Percentiles rank a stretch among this genome's conserved stretches.
Conservation (phyloP, 306 rosid species). For the Dicorynia guianensis region DNA sequence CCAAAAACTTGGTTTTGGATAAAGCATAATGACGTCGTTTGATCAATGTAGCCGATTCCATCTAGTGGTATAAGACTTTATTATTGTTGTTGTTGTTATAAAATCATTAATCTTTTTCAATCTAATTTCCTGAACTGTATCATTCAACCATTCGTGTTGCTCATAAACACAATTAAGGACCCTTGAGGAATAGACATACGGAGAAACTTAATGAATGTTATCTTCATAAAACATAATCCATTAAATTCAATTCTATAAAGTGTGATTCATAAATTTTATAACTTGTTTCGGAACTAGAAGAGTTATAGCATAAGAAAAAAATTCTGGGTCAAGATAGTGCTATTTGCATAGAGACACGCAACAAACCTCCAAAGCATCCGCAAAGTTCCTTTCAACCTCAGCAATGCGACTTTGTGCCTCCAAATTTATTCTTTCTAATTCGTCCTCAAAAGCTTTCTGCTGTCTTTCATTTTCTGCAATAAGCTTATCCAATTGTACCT, state of each 20-base stretch:
- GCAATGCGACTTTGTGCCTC: conserved; percentile 76
- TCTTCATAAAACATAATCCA: neutral
- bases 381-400: conserved; percentile 88
- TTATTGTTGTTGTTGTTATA: too few relatives aligned
- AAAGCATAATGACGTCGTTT: too few relatives aligned
- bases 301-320: neutral
- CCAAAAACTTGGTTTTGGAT: too few relatives aligned
- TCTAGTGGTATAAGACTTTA: too few relatives aligned
- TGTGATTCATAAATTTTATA: conserved; percentile 21
- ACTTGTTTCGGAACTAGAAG: conserved; percentile 20
- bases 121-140: too few relatives aligned
- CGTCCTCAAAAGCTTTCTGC: conserved; percentile 83
- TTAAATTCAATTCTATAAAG: too few relatives aligned
- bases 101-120: too few relatives aligned
- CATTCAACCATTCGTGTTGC: too few relatives aligned
- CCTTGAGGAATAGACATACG: too few relatives aligned
- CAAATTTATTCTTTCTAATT: conserved; percentile 73
- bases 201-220: too few relatives aligned
- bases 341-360: conserved; percentile 32
- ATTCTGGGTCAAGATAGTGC: conserved; percentile 5
- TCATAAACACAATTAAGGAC: too few relatives aligned
- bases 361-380: conserved; percentile 93
- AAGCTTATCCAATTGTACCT: conserved; percentile 85
- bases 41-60: too few relatives aligned
- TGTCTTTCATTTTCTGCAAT: conserved; percentile 95